Evolutionary conservation across 129 eudicot species (phyloP), one percentile per base, ranked within the genome.

Genomic region (Chrysanthemum lavandulifolium): DNA sequence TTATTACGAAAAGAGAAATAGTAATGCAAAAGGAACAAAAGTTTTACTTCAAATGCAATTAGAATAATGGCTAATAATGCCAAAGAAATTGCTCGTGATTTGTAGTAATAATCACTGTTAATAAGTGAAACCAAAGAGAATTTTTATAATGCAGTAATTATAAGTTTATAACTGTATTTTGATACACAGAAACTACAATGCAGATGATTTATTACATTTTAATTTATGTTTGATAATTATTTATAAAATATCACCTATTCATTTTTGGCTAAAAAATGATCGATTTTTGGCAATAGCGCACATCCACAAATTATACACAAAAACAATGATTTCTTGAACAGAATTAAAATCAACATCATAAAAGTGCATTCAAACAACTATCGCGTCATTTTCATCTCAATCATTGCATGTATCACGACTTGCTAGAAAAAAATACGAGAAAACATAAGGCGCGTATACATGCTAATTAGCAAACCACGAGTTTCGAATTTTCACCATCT

Each of bases 11-110:
- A 31, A 36, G 54, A 36, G 5, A 6, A 36, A 14, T 3, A 64
- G 40, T 63, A 3, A 62, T 33, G 31, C 6, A 61, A 13, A 31
- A 2, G 18, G 18, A 1, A 40, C 16, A 10, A 36, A 47, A 47
- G 16, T 48, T 19, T 43, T 59, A 59, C 68, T 72, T 58, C 8
- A 14, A 59, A 3, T 45, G 25, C 59, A 59, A 58, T 59, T 72
- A 43, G 43, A 72, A 60, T 59, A 48, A 72, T 72, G 47, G 11
- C 15, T 47, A 3, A 60, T 60, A 59, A 72, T 72, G 16, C 23
- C 43, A 13, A 11, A 57, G 14, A 60, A 27, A 13, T 58, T 45
- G 15, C 47, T 59, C 33, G 12, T 59, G 68, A 13, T 72, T 40
- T 58, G 18, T 45, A 13, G 13, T 45, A 71, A 21, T 59, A 57